phyloP scores from a whole-genome alignment of 2,329 filamentous ascomycete genomes.

The Leptographium wingfieldii region DNA sequence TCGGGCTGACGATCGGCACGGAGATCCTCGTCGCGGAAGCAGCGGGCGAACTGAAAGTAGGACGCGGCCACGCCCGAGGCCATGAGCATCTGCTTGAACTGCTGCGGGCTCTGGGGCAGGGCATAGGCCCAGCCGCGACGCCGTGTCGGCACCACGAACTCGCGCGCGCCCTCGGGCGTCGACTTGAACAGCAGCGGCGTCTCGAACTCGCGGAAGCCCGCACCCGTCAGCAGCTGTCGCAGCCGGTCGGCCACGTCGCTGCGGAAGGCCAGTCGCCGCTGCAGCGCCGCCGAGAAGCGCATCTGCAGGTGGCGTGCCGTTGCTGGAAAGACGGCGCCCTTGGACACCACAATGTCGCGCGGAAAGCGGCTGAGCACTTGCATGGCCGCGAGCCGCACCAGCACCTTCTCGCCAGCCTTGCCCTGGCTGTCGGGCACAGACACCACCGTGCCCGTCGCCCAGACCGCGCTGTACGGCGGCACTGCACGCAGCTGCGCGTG shows the following conservation, averaged over 20 bases:
- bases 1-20: constrained; percentile 90
- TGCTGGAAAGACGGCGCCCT: constrained; percentile 60
- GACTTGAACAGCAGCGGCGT: constrained; percentile 95
- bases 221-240: constrained; percentile 8
- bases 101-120: constrained; percentile 88
- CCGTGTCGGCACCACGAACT: constrained; percentile 86
- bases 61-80: constrained; percentile 59
- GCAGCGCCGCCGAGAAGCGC: constrained; percentile 56
- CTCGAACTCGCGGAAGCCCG: constrained; percentile 67
- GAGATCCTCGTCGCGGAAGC: constrained; percentile 90
- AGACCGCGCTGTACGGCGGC: constrained; percentile 39
- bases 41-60: constrained; percentile 89
- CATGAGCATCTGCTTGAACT: constrained; percentile 98
- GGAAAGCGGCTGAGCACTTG: constrained; percentile 61
- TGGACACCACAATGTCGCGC: constrained; percentile 62
- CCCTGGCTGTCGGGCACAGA: not conserved
- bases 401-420: not conserved
- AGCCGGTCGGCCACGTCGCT: constrained; percentile 24
- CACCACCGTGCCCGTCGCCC: constrained; percentile 27
- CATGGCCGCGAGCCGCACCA: constrained; percentile 41
- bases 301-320: constrained; percentile 75
- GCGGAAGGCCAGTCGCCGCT: constrained; percentile 59
- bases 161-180: constrained; percentile 85
- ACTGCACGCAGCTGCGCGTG: constrained; percentile 32
- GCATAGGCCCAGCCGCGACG: constrained; percentile 70